Conservation (phyloP, 768 basidiomycete genomes). For the Amanita molliuscula region DNA sequence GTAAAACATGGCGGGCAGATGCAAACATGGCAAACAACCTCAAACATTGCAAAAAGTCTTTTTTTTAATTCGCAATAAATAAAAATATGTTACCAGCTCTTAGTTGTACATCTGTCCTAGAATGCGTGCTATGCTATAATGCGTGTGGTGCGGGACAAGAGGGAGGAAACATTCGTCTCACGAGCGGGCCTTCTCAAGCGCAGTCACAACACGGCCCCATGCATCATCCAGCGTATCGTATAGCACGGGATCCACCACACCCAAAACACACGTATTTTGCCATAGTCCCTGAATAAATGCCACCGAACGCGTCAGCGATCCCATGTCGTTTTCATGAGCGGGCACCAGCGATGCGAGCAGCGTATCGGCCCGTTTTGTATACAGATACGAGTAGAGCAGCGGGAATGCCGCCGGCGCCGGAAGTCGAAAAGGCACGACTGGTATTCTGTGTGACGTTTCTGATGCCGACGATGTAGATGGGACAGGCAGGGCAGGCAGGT, state of each 20-base stretch:
- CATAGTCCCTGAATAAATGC: conserved; percentile 30
- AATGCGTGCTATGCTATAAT: neutral
- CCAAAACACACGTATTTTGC: conserved; percentile 39
- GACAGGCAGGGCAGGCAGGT: conserved; percentile 23
- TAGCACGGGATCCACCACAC: conserved; percentile 35
- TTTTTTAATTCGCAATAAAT: neutral
- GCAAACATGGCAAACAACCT: neutral
- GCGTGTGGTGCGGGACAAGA: neutral
- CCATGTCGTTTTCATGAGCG: neutral
- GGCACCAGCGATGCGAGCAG: conserved; percentile 34
- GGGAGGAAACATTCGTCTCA: neutral
- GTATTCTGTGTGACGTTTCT: conserved; percentile 18
- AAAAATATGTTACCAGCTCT: neutral
- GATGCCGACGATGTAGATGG: conserved; percentile 18
- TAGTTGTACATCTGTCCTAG: neutral
- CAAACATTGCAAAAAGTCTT: neutral
- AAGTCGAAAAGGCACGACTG: conserved; percentile 41
- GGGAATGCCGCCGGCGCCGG: conserved; percentile 43
- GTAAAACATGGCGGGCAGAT: too few relatives aligned
- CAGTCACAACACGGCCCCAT: conserved; percentile 36
- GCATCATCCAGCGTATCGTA: conserved; percentile 39
- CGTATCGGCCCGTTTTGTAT: conserved; percentile 30
- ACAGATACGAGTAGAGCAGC: conserved; percentile 36
- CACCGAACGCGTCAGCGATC: conserved; percentile 10
- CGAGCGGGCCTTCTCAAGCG: conserved; percentile 18